A percentile compares a stretch with the other conserved stretches of the same genome.
These are phyloP conservation scores for Cokeromyces recurvatus DNA, from an alignment of 371 early-diverging fungal genomes.

Conservation along the genomic window DNA sequence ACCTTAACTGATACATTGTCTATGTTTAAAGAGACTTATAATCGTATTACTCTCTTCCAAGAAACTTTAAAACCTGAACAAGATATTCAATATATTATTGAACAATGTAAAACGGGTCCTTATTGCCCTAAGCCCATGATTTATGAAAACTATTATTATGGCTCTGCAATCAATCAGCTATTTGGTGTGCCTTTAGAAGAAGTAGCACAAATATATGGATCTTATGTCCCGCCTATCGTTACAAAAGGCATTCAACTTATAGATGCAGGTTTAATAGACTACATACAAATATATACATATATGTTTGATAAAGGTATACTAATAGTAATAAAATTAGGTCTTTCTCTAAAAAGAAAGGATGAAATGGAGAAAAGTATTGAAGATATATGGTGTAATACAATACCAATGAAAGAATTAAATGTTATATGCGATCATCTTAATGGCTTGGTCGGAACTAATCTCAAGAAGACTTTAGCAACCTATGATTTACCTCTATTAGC, in stretches of 20 bases:
- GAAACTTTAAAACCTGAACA: conserved; percentile 73
- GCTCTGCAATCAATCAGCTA: conserved; percentile 59
- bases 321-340: too few species aligned
- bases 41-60: conserved; percentile 61
- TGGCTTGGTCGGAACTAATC: conserved; percentile 42
- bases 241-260: conserved; percentile 38
- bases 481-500: conserved; percentile 55
- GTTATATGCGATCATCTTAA: conserved; percentile 50
- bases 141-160: conserved; percentile 63
- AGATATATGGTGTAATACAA: conserved; percentile 50
- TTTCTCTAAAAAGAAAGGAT: neutral
- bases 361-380: conserved; percentile 22
- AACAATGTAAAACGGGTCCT: conserved; percentile 69
- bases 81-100: conserved; percentile 70
- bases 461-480: conserved; percentile 46
- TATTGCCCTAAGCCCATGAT: conserved; percentile 67
- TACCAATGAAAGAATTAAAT: conserved; percentile 34
- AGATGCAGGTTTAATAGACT: conserved; percentile 30
- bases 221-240: conserved; percentile 57
- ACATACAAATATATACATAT: too few species aligned
- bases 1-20: conserved; percentile 54
- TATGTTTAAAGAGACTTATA: conserved; percentile 49
- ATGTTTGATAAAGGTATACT: too few species aligned
- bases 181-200: conserved; percentile 74
- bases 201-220: conserved; percentile 50